phyloP scores from a whole-genome alignment of 805 yeast species.

The Metschnikowia lochheadii region DNA sequence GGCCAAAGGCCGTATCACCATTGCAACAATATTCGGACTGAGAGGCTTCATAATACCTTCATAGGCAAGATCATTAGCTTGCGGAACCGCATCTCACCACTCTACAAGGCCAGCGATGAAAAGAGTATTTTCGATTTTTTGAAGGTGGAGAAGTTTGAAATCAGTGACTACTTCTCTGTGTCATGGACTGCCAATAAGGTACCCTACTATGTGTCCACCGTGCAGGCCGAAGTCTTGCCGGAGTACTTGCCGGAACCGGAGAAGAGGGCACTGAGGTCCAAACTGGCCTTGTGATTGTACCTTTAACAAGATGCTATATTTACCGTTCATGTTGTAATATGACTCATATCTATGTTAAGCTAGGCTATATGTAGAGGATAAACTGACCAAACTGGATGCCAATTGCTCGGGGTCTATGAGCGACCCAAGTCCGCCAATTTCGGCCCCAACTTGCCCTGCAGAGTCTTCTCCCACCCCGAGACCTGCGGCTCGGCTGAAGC shows the following conservation, averaged over 20 bases:
- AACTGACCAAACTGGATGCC: slow-evolving; percentile 43
- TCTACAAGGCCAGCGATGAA: slow-evolving; percentile 58
- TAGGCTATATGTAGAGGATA: no score
- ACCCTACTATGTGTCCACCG: slow-evolving; percentile 72
- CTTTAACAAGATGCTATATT: not conserved
- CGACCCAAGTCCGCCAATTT: slow-evolving; percentile 75
- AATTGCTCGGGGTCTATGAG: slow-evolving; percentile 76
- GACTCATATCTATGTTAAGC: not conserved
- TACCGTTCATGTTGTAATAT: not conserved
- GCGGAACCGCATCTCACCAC: slow-evolving; percentile 73
- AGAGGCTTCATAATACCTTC: no score
- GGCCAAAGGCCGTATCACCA: no score
- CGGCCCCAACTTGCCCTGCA: slow-evolving; percentile 70
- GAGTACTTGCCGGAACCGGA: slow-evolving; percentile 24
- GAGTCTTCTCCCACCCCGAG: slow-evolving; percentile 89
- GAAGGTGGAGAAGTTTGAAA: slow-evolving; percentile 53
- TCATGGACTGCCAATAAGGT: slow-evolving; percentile 90
- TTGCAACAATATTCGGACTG: no score
- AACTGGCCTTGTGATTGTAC: not conserved
- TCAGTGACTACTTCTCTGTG: slow-evolving; percentile 67
- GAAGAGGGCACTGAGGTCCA: not conserved
- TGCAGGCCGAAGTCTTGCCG: slow-evolving; percentile 38
- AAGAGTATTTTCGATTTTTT: slow-evolving; percentile 60
- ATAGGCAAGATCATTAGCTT: slow-evolving; percentile 73
- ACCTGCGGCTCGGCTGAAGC: slow-evolving; percentile 35